Conservation (phyloP, 148 eudicot species). For the Silene uniflora region DNA sequence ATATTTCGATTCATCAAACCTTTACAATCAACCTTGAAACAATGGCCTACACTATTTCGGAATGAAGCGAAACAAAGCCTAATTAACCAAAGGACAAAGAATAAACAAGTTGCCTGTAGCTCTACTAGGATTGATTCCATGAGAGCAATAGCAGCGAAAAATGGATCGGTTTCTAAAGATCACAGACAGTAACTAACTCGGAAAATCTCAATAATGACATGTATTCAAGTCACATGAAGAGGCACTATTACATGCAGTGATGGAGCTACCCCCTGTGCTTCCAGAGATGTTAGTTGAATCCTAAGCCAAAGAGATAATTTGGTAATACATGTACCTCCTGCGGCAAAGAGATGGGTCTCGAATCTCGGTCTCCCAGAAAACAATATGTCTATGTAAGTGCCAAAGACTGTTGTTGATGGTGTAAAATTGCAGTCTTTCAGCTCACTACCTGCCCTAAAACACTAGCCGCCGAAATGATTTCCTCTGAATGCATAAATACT, state of each 20-base stretch:
- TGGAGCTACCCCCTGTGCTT: background rate
- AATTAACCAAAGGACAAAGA: too few species aligned
- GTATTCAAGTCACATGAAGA: background rate
- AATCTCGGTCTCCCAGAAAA: background rate
- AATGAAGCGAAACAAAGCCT: background rate
- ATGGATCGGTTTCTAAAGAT: background rate
- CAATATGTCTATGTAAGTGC: background rate
- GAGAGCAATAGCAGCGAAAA: background rate
- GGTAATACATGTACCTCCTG: conserved; percentile 18
- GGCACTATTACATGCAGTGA: background rate
- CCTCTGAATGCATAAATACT: conserved; percentile 18
- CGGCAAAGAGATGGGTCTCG: conserved; percentile 2
- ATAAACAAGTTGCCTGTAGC: background rate
- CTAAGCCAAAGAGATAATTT: too few species aligned
- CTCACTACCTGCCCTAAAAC: background rate
- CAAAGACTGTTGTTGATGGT: conserved; percentile 4
- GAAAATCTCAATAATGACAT: background rate
- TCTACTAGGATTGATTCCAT: background rate
- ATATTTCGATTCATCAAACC: background rate
- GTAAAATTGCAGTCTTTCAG: conserved; percentile 3
- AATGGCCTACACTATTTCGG: background rate
- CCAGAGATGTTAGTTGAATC: too few species aligned
- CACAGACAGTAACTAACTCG: background rate
- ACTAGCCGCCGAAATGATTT: conserved; percentile 6
- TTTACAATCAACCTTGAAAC: too few species aligned